Evolutionary conservation across 2,329 filamentous ascomycete genomes (phyloP).

Genomic region (Fusarium bulbicola): DNA sequence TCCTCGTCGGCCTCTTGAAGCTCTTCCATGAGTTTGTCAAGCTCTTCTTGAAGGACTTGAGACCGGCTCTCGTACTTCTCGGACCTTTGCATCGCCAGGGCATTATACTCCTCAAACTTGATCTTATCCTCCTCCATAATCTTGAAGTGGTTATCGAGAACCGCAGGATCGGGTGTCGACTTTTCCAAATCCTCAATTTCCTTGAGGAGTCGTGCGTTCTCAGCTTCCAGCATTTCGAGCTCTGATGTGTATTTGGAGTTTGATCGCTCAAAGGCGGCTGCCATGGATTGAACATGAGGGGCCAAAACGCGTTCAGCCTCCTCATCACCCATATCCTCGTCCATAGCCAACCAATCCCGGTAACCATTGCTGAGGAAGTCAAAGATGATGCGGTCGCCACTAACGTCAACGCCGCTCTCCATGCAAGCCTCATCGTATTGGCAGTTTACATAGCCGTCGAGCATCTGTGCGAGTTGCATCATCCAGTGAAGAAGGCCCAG

Average conservation of each 20-base stretch:
- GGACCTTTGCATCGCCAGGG: constrained; percentile 81
- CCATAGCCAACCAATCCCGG: constrained; percentile 91
- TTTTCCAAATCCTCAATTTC: constrained; percentile 93
- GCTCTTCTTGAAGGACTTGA: constrained; percentile 84
- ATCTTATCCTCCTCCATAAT: constrained; percentile 93
- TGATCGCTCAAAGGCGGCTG: constrained; percentile 81
- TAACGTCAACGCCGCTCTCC: constrained; percentile 87
- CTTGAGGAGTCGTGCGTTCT: constrained; percentile 80
- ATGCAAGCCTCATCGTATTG: constrained; percentile 90
- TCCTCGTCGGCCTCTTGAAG: constrained; percentile 85
- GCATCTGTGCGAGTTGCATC: constrained; percentile 96
- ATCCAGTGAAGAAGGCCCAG: constrained; percentile 96
- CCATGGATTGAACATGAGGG: constrained; percentile 90
- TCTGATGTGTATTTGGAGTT: constrained; percentile 88
- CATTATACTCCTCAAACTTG: constrained; percentile 97
- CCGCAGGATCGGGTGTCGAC: constrained; percentile 81
- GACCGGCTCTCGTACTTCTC: constrained; percentile 88
- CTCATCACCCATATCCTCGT: constrained; percentile 88
- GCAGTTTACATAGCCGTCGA: constrained; percentile 81
- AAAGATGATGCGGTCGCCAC: constrained; percentile 92
- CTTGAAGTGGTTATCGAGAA: constrained; percentile 88
- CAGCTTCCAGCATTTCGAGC: constrained; percentile 84
- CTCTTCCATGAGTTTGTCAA: constrained; percentile 80
- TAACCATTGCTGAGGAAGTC: constrained; percentile 91
- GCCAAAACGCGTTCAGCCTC: constrained; percentile 80